Evolutionary conservation across 306 rosid genomes (phyloP).

Genomic region (Lathyrus tuberosus): DNA sequence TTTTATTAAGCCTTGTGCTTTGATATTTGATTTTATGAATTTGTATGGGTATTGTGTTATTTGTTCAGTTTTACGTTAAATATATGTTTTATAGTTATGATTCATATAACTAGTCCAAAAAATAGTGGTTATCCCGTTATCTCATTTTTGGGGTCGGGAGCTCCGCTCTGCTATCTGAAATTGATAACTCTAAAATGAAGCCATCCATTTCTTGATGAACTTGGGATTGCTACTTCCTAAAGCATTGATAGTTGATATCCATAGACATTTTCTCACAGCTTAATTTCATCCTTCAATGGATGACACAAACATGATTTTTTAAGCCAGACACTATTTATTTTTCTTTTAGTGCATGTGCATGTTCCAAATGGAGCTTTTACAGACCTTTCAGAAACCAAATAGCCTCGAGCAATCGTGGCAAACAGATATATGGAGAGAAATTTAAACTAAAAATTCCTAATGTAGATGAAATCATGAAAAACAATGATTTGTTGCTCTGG

Average conservation of each 20-base stretch:
- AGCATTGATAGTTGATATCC: constrained; percentile 27
- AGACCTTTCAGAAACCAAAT: constrained; percentile 25
- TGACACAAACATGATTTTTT: constrained; percentile 10
- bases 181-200: too few relatives aligned
- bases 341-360: too few relatives aligned
- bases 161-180: too few relatives aligned
- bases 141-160: too few relatives aligned
- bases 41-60: too few relatives aligned
- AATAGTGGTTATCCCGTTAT: too few relatives aligned
- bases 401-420: constrained; percentile 26
- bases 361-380: neutral
- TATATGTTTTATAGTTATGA: too few relatives aligned
- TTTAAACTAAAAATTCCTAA: neutral
- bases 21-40: too few relatives aligned
- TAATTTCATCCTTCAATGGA: constrained; percentile 13
- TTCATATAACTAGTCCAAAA: too few relatives aligned
- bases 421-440: constrained; percentile 21
- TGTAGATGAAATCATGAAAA: constrained; percentile 11
- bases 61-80: too few relatives aligned
- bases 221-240: constrained; percentile 12
- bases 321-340: too few relatives aligned
- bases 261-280: constrained; percentile 12
- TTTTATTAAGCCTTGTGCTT: too few relatives aligned
- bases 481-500: neutral
- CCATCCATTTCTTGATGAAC: neutral